phyloP scores from a whole-genome alignment of 163 green algal genomes.

The Chlorella variabilis region DNA sequence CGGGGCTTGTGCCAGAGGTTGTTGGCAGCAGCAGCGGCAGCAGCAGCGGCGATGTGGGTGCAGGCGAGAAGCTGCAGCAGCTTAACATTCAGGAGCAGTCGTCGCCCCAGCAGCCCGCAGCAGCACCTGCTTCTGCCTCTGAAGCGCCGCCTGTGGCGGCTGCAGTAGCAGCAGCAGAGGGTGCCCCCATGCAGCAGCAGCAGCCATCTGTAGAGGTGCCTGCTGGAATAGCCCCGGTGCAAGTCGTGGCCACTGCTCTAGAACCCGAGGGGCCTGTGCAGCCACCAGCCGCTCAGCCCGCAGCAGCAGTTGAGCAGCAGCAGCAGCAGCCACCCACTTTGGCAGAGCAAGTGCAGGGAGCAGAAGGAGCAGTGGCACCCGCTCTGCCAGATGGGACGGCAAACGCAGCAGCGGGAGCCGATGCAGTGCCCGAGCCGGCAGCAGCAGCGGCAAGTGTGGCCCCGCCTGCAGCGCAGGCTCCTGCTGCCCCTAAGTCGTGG shows the following conservation, averaged over 20 bases:
- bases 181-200: background rate
- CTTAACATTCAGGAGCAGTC: background rate
- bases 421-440: background rate
- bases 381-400: background rate
- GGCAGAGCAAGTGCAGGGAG: too few relatives aligned
- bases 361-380: too few relatives aligned
- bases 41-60: background rate
- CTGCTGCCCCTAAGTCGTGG: background rate
- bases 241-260: background rate
- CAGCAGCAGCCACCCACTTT: too few relatives aligned
- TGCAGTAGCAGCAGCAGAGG: background rate
- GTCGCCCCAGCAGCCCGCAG: background rate
- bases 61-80: background rate
- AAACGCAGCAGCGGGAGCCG: background rate
- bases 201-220: background rate
- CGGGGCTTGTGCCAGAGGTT: background rate
- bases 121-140: background rate
- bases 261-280: background rate
- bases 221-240: background rate
- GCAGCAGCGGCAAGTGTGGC: background rate
- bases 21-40: background rate
- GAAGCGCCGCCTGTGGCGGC: background rate
- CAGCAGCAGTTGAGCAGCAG: background rate
- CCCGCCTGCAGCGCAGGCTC: background rate
- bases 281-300: background rate